Evolutionary conservation across 768 basidiomycete species (phyloP).

Genomic region (Mrakia blollopis): DNA sequence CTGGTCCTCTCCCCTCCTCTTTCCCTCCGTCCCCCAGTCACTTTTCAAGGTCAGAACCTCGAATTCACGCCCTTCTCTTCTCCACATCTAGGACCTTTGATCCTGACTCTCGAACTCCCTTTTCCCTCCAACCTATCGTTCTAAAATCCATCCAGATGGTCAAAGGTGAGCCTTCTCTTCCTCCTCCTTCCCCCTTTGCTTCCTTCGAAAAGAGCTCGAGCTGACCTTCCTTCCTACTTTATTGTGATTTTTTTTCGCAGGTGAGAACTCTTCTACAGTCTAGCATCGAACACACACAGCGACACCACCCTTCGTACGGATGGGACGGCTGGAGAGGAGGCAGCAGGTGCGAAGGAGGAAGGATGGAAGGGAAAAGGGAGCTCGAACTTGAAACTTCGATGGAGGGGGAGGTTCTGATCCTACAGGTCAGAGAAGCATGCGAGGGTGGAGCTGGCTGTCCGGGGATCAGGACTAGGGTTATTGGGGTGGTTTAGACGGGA

Average conservation of each 20-base stretch:
- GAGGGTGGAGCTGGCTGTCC: not conserved
- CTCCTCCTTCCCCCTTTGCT: not conserved
- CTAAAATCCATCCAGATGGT: constrained; percentile 16
- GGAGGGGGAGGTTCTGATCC: constrained; percentile 2
- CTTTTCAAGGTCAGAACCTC: not conserved
- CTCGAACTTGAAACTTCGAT: not conserved
- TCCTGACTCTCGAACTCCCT: not conserved
- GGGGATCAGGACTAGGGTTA: not conserved
- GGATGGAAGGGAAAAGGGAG: not conserved
- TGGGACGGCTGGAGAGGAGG: not conserved
- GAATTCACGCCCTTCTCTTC: too few relatives aligned
- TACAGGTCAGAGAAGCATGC: not conserved
- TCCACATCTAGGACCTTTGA: not conserved
- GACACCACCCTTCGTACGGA: too few relatives aligned
- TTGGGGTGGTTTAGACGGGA: not conserved
- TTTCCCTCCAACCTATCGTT: not conserved
- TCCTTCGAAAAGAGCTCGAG: not conserved
- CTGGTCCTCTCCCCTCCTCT: not conserved
- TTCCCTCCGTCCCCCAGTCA: not conserved
- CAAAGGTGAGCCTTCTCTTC: constrained; percentile 20
- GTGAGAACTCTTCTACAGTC: constrained; percentile 12
- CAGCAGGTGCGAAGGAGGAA: not conserved
- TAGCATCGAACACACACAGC: too few relatives aligned
- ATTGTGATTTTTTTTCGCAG: not conserved
- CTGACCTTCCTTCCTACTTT: not conserved